phyloP scores from a whole-genome alignment of 495 filamentous ascomycete genomes.

The Lindgomyces ingoldianus region DNA sequence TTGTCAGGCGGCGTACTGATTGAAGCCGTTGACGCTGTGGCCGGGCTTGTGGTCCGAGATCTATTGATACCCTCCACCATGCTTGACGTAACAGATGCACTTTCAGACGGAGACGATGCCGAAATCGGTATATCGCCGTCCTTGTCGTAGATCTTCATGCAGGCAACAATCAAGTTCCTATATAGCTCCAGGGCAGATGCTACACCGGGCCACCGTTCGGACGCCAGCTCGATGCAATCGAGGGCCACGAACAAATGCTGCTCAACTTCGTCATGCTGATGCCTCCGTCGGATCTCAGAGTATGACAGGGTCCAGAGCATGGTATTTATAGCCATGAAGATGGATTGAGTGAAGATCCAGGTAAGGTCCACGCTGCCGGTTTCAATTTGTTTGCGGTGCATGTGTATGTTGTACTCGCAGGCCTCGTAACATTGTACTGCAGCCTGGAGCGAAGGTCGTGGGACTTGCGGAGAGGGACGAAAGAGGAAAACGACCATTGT shows the following conservation, averaged over 20 bases:
- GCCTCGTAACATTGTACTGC: constrained; percentile 81
- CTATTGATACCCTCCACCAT: constrained; percentile 37
- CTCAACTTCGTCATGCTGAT: constrained; percentile 71
- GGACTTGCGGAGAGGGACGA: constrained; percentile 86
- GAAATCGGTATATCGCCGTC: constrained; percentile 64
- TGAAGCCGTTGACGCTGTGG: constrained; percentile 39
- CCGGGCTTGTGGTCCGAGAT: constrained; percentile 42
- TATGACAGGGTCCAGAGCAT: constrained; percentile 88
- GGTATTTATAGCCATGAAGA: constrained; percentile 86
- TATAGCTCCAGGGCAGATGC: constrained; percentile 81
- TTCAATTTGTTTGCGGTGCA: constrained; percentile 74
- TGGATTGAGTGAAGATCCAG: constrained; percentile 83
- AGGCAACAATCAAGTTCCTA: constrained; percentile 73
- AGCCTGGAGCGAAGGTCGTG: constrained; percentile 72
- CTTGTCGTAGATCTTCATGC: constrained; percentile 74
- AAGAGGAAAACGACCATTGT: constrained; percentile 83
- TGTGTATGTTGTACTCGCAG: constrained; percentile 72
- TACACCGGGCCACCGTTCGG: constrained; percentile 86
- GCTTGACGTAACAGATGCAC: constrained; percentile 34
- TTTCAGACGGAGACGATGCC: constrained; percentile 56
- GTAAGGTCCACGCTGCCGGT: constrained; percentile 76
- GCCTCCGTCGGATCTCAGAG: constrained; percentile 69
- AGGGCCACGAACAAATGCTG: constrained; percentile 67
- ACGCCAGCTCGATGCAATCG: constrained; percentile 70
- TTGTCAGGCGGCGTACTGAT: constrained; percentile 39